These are phyloP conservation scores for Anisodus acutangulus DNA, from an alignment of 257 asterid species.

Conservation along the genomic window DNA sequence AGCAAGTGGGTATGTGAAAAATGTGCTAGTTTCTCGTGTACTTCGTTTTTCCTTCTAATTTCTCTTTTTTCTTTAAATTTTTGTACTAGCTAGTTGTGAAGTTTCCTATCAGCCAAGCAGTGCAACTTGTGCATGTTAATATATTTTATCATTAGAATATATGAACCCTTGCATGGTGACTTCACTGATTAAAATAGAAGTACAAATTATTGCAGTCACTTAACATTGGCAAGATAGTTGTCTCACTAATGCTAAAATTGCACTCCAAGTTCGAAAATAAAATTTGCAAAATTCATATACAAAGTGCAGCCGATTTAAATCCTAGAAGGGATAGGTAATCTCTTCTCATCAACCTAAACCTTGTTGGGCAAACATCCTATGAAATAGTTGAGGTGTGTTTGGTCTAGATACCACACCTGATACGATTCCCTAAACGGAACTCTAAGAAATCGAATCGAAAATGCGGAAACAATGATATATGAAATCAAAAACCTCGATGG, in stretches of 20 bases:
- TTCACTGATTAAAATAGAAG: neutral
- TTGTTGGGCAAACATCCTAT: neutral
- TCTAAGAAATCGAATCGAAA: too few species aligned
- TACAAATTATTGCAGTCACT: neutral
- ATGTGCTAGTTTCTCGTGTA: too few species aligned
- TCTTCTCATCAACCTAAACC: neutral
- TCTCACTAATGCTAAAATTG: neutral
- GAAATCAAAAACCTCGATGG: too few species aligned
- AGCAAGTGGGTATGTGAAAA: neutral
- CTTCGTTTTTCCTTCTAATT: too few species aligned
- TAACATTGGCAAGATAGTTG: neutral
- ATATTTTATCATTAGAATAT: neutral
- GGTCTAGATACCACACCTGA: too few species aligned
- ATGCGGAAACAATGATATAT: too few species aligned
- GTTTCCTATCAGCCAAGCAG: too few species aligned
- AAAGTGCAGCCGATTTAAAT: neutral
- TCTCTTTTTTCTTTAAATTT: too few species aligned
- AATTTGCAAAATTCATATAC: neutral
- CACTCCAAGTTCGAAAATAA: neutral
- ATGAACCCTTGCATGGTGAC: neutral
- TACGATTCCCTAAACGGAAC: too few species aligned
- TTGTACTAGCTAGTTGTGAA: too few species aligned
- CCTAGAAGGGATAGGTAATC: neutral
- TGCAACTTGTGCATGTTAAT: neutral
- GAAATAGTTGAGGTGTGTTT: too few species aligned